Conservation (phyloP, 2,329 filamentous ascomycete species). For the Podosphaera xanthii region DNA sequence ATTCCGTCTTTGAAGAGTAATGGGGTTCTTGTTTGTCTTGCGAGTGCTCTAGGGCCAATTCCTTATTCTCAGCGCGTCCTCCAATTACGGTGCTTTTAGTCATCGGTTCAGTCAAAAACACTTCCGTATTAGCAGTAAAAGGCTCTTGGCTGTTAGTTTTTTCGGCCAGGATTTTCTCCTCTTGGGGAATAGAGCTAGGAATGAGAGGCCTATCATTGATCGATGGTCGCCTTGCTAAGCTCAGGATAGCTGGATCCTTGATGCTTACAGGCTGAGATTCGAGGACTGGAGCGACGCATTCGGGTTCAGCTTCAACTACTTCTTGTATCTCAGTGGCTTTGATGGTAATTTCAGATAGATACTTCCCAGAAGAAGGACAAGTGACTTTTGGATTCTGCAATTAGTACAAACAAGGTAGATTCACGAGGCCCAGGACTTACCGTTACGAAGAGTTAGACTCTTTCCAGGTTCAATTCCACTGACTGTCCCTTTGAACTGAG, state of each 20-base stretch:
- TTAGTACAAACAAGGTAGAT: neutral
- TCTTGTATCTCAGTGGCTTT: constrained; percentile 15
- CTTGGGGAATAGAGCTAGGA: constrained; percentile 14
- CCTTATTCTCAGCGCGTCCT: constrained; percentile 8
- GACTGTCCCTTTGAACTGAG: constrained; percentile 16
- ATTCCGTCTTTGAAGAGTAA: constrained; percentile 6
- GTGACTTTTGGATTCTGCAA: constrained; percentile 8
- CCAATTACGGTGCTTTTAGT: constrained; percentile 18
- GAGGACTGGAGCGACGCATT: constrained; percentile 9
- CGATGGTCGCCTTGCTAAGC: constrained; percentile 17
- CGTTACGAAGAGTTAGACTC: constrained; percentile 16
- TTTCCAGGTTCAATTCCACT: constrained; percentile 16
- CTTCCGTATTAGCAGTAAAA: constrained; percentile 12
- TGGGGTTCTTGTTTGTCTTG: constrained; percentile 4
- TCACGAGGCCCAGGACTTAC: constrained; percentile 5
- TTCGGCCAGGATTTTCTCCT: constrained; percentile 9
- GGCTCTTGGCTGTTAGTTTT: constrained; percentile 9
- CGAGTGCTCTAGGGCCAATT: constrained; percentile 6
- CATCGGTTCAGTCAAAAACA: constrained; percentile 23
- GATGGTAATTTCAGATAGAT: constrained; percentile 15
- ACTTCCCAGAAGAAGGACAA: constrained; percentile 14
- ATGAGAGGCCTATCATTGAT: constrained; percentile 3
- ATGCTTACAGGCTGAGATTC: constrained; percentile 7
- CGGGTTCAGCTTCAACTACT: constrained; percentile 14
- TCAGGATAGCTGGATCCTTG: constrained; percentile 17